Evolutionary conservation across 768 basidiomycete species (phyloP), one percentile per base, ranked within the genome.

Genomic region (Serendipita sp.): DNA sequence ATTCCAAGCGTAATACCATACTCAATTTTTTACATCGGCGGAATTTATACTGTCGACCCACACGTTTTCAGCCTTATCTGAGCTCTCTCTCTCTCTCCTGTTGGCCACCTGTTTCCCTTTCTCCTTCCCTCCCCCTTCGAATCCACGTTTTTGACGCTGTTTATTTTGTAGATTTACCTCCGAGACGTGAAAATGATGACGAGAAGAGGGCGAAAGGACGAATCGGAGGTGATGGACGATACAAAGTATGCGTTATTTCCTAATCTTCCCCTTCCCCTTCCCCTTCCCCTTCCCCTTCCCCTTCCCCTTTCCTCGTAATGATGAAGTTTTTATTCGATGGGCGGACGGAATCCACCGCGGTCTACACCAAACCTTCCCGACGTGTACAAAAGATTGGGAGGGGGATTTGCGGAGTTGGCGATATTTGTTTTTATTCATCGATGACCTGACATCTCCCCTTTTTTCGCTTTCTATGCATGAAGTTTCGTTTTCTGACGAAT

Each of bases 51-150:
- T 60, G 55, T 31, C 55, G 55, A 60, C 55, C 31, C 34, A 8
- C 34, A 36, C 55, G 55, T 31, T 60, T 60, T 60, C 55, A 60
- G 55, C 55, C 55, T 60, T 60, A 60, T 60, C 55, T 60, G 55
- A 60, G 27, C 55, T 34, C 23, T 3, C 48, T n/a, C n/a, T 16
- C 29, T 2, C 18, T 50, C 48, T 50, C 29, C 5, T 8, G 8
- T 50, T n/a, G 5, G 5, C 29, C 18, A 18, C 5, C 48, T 50
- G 6, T 18, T 8, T n/a, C n/a, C 48, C 29, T 8, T 18, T 18
- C 48, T 16, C 18, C n/a, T n/a, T 50, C 8, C 48, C n/a, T 5
- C 29, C 29, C 16, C 1, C n/a, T 18, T n/a, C 29, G 1, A 18
- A 5, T 18, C 29, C n/a, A 50, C 37, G 6, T 6, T 5, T 1